Conservation (phyloP, 768 basidiomycete genomes). For the Hortiboletus flavorubellus region DNA sequence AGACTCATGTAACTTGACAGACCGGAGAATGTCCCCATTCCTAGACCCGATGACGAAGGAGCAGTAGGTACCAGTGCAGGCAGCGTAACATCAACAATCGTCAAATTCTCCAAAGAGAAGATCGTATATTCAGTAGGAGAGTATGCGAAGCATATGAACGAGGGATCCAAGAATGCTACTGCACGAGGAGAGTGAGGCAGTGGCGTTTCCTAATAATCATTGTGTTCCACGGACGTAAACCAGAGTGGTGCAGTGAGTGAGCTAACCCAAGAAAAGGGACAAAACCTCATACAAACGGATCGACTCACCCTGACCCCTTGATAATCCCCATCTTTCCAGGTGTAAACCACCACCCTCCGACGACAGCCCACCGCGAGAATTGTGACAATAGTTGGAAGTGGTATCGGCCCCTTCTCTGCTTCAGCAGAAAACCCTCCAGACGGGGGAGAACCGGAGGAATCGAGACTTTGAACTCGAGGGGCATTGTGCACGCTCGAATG, state of each 20-base stretch:
- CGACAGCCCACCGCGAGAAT: slow-evolving; percentile 82
- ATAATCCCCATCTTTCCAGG: slow-evolving; percentile 82
- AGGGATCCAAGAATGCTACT: slow-evolving; percentile 67
- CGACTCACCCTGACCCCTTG: slow-evolving; percentile 61
- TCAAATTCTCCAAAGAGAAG: slow-evolving; percentile 60
- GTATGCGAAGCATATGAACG: slow-evolving; percentile 71
- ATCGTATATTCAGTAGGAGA: slow-evolving; percentile 64
- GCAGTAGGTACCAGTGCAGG: slow-evolving; percentile 38
- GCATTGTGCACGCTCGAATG: slow-evolving; percentile 57
- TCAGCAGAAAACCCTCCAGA: slow-evolving; percentile 10
- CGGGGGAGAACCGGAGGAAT: slow-evolving; percentile 9
- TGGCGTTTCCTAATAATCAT: slow-evolving; percentile 58
- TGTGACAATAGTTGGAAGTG: slow-evolving; percentile 69
- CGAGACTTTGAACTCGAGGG: slow-evolving; percentile 23
- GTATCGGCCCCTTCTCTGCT: slow-evolving; percentile 28
- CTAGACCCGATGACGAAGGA: slow-evolving; percentile 31
- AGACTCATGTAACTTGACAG: slow-evolving; percentile 84
- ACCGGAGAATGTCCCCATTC: slow-evolving; percentile 69
- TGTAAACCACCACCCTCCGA: slow-evolving; percentile 79
- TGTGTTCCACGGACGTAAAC: background rate
- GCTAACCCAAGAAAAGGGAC: background rate
- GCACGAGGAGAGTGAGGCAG: slow-evolving; percentile 90
- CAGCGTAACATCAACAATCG: slow-evolving; percentile 51
- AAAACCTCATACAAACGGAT: background rate
- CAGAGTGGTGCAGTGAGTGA: background rate